These are phyloP conservation scores for Nidula microcarpa DNA, from an alignment of 768 basidiomycete species.

Conservation along the genomic window DNA sequence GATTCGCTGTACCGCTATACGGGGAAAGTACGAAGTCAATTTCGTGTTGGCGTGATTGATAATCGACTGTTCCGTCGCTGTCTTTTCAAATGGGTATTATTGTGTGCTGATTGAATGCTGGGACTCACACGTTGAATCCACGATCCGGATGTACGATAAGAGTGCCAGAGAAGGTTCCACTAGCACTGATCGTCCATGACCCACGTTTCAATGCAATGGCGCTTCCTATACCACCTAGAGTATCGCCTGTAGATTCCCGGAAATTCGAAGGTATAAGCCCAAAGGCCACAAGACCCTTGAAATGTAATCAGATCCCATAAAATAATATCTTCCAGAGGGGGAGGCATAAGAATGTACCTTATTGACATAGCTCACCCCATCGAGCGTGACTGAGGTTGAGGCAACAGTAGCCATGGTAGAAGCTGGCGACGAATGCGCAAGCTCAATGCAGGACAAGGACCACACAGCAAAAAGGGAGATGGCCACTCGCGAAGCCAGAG, in stretches of 20 bases:
- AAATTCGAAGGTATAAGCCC: conserved; percentile 59
- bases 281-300: conserved; percentile 55
- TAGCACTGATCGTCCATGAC: conserved; percentile 28
- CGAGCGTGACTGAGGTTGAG: too few relatives aligned
- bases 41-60: conserved; percentile 60
- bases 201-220: conserved; percentile 54
- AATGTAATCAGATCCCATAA: background rate
- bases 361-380: too few relatives aligned
- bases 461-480: too few relatives aligned
- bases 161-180: conserved; percentile 45
- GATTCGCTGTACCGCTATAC: conserved; percentile 41
- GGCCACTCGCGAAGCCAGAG: too few relatives aligned
- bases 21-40: conserved; percentile 57
- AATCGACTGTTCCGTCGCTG: conserved; percentile 51
- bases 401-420: too few relatives aligned
- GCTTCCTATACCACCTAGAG: conserved; percentile 61
- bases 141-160: conserved; percentile 56
- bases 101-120: too few relatives aligned
- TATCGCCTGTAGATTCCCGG: conserved; percentile 54
- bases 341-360: too few relatives aligned
- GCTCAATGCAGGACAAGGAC: too few relatives aligned
- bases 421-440: too few relatives aligned
- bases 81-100: background rate
- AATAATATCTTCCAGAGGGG: too few relatives aligned
- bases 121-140: conserved; percentile 54